Conservation (phyloP, 305 asterid species). For the Fraxinus dipetala region DNA sequence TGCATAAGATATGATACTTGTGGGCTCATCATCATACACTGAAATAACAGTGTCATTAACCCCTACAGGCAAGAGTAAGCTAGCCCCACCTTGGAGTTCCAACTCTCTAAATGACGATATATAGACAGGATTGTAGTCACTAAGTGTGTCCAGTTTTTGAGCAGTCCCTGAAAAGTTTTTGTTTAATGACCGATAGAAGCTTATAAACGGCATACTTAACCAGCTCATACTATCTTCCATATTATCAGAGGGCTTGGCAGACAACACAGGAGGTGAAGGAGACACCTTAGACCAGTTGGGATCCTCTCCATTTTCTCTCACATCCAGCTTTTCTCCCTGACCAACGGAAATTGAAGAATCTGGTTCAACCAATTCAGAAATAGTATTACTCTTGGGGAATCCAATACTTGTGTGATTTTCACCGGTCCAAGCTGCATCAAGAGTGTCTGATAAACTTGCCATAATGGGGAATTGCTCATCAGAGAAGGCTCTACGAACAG, state of each 20-base stretch:
- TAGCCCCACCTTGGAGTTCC: slow-evolving; percentile 67
- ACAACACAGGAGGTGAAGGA: slow-evolving; percentile 39
- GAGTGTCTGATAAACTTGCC: slow-evolving; percentile 66
- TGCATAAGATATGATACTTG: slow-evolving; percentile 81
- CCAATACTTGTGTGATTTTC: slow-evolving; percentile 46
- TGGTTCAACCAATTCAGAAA: slow-evolving; percentile 36
- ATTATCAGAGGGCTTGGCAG: slow-evolving; percentile 49
- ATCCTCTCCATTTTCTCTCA: slow-evolving; percentile 49
- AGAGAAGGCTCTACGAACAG: slow-evolving; percentile 52
- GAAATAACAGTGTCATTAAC: slow-evolving; percentile 71
- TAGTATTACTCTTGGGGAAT: slow-evolving; percentile 36
- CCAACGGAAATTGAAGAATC: slow-evolving; percentile 43
- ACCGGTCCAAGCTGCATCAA: slow-evolving; percentile 97
- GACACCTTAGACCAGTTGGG: slow-evolving; percentile 34
- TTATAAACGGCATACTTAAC: slow-evolving; percentile 72
- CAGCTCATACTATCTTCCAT: slow-evolving; percentile 60
- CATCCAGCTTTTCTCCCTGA: slow-evolving; percentile 42
- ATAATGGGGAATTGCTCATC: slow-evolving; percentile 58
- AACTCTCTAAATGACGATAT: slow-evolving; percentile 69
- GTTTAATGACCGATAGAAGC: slow-evolving; percentile 64
- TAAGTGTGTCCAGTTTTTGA: slow-evolving; percentile 59
- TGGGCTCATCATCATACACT: slow-evolving; percentile 92
- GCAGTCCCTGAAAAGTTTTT: slow-evolving; percentile 52
- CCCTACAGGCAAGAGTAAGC: slow-evolving; percentile 71
- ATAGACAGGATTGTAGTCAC: slow-evolving; percentile 64